Evolutionary conservation across 352 stramenopile species (phyloP).

Genomic region (Plasmopara viticola): DNA sequence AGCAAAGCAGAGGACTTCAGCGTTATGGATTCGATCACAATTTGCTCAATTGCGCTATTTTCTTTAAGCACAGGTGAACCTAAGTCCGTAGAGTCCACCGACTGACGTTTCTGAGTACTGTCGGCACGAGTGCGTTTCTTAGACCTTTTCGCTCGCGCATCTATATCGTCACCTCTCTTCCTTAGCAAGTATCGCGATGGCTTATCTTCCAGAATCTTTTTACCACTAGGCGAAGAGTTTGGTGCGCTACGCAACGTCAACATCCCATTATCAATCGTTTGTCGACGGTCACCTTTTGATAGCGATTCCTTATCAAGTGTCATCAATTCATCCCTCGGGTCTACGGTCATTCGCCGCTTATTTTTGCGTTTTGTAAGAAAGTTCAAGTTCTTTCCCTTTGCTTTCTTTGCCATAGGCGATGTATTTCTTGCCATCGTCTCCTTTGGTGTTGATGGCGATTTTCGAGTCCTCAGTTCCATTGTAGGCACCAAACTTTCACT

Average conservation of each 20-base stretch:
- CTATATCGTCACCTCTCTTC: conserved; percentile 23
- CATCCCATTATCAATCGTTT: conserved; percentile 56
- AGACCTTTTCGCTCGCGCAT: conserved; percentile 5
- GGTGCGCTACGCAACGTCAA: conserved; percentile 31
- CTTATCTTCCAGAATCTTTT: conserved; percentile 4
- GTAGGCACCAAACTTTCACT: not conserved
- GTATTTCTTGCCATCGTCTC: conserved; percentile 3
- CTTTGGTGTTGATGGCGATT: not conserved
- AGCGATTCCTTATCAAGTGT: conserved; percentile 11
- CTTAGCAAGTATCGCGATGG: conserved; percentile 13
- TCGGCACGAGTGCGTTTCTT: conserved; percentile 16
- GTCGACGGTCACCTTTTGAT: conserved; percentile 27
- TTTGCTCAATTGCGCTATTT: conserved; percentile 4
- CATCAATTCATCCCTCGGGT: conserved; percentile 38
- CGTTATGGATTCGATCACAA: not conserved
- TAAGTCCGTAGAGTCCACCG: conserved; percentile 18
- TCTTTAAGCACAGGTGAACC: conserved; percentile 8
- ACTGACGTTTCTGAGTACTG: conserved; percentile 2
- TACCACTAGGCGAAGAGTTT: conserved; percentile 4
- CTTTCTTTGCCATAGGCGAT: conserved; percentile 8
- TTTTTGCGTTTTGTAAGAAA: conserved; percentile 5
- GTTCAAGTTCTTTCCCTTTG: conserved; percentile 5
- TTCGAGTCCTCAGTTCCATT: not conserved
- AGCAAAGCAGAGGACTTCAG: conserved; percentile 6
- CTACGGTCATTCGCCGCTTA: conserved; percentile 40